Percentiles rank a stretch among this genome's conserved stretches.
Conservation (phyloP, 139 green algal species). For the Yamagishiella unicocca region DNA sequence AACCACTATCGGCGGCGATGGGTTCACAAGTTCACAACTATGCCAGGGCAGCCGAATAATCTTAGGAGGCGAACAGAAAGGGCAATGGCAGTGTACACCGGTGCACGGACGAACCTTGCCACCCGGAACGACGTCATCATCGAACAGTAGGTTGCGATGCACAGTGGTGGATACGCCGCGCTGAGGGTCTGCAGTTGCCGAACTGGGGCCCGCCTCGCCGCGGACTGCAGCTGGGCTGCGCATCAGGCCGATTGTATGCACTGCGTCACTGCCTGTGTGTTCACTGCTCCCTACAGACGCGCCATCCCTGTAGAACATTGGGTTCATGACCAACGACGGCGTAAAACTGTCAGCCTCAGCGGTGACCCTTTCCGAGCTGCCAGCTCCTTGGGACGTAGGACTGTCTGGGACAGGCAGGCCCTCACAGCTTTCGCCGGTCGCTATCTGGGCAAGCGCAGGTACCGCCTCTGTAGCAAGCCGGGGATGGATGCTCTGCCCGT, state of each 20-base stretch:
- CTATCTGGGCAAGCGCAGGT: no score
- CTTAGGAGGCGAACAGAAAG: no score
- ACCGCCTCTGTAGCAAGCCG: no score
- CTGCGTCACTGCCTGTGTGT: slow-evolving; percentile 14
- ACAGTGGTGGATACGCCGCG: background rate
- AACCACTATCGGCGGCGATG: no score
- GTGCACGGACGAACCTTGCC: background rate
- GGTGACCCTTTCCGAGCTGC: background rate
- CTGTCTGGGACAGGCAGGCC: no score
- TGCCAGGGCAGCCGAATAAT: no score
- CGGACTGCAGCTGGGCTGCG: background rate
- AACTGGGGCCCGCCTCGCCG: no score
- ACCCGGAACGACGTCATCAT: background rate
- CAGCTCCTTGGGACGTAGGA: background rate
- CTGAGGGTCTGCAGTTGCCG: no score
- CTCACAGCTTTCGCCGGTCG: no score
- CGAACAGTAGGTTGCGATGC: slow-evolving; percentile 46
- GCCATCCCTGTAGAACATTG: slow-evolving; percentile 2
- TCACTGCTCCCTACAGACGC: background rate
- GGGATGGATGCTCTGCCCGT: no score
- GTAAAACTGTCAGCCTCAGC: background rate
- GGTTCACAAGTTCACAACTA: no score
- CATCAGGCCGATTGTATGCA: background rate
- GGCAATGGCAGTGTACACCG: no score
- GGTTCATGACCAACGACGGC: slow-evolving; percentile 25